These are phyloP conservation scores for Amaranthus cruentus DNA, from an alignment of 148 eudicot species.

Conservation along the genomic window DNA sequence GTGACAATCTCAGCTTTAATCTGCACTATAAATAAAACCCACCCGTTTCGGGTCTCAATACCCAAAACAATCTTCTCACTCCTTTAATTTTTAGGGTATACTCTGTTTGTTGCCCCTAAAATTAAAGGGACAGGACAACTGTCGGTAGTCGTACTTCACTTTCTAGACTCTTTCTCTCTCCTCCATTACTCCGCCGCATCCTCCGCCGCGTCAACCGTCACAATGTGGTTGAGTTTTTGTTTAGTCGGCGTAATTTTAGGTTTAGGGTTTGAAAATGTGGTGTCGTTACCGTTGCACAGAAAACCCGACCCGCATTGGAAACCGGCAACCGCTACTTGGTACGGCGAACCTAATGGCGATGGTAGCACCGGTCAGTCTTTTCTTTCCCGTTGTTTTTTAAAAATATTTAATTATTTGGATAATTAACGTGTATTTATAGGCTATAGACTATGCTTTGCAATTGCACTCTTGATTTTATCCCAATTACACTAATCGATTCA, in stretches of 20 bases:
- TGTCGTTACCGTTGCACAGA: conserved; percentile 21
- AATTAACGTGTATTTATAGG: background rate
- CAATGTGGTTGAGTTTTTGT: conserved; percentile 15
- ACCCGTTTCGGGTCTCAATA: no score
- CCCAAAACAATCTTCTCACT: background rate
- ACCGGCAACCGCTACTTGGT: conserved; percentile 95
- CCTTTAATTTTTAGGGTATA: no score
- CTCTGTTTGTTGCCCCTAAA: conserved; percentile 1
- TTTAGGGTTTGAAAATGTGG: conserved; percentile 20
- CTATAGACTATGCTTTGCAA: background rate
- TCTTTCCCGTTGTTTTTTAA: background rate
- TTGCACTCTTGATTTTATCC: background rate
- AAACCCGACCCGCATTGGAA: conserved; percentile 51
- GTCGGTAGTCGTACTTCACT: conserved; percentile 14
- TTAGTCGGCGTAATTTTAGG: conserved; percentile 21
- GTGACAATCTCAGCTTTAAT: no score
- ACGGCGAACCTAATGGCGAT: conserved; percentile 87
- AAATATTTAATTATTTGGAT: background rate
- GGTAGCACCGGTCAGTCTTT: conserved; percentile 63
- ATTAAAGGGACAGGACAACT: conserved; percentile 7
- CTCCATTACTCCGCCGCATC: background rate
- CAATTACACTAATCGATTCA: no score
- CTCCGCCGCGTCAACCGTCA: background rate
- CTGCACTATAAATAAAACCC: no score
- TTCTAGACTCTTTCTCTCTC: background rate